Conservation (phyloP, 768 basidiomycete genomes). For the Mycena albidolilacea region DNA sequence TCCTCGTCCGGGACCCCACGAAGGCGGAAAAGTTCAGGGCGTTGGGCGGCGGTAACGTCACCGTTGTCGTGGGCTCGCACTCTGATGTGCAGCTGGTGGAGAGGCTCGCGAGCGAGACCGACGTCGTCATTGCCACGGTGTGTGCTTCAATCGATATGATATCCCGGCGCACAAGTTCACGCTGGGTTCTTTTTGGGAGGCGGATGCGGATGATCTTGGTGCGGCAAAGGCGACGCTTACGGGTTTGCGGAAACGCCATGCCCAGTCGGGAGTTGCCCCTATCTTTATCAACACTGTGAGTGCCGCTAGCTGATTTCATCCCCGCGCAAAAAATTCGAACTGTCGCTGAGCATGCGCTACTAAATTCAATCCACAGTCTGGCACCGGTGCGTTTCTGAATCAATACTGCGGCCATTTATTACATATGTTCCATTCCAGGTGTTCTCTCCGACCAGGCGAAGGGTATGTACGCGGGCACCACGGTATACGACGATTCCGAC, state of each 20-base stretch:
- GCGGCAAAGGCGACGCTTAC: constrained; percentile 63
- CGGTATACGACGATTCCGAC: constrained; percentile 66
- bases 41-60: constrained; percentile 48
- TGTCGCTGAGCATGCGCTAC: background rate
- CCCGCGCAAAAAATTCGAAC: background rate
- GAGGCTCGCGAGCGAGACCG: constrained; percentile 57
- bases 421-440: constrained; percentile 43
- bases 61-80: constrained; percentile 62
- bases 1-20: constrained; percentile 59
- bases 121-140: constrained; percentile 28
- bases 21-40: constrained; percentile 61
- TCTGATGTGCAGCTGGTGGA: constrained; percentile 59
- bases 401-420: background rate
- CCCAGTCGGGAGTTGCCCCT: constrained; percentile 54
- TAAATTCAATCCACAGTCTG: constrained; percentile 54
- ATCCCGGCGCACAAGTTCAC: no score
- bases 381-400: constrained; percentile 55
- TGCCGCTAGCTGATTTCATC: constrained; percentile 1
- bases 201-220: constrained; percentile 62
- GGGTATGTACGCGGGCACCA: constrained; percentile 54
- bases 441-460: constrained; percentile 62
- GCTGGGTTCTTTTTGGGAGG: constrained; percentile 44
- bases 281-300: constrained; percentile 76
- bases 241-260: constrained; percentile 65
- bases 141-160: background rate